These are phyloP conservation scores for Lantana camara DNA, from an alignment of 257 asterid genomes.

Conservation along the genomic window DNA sequence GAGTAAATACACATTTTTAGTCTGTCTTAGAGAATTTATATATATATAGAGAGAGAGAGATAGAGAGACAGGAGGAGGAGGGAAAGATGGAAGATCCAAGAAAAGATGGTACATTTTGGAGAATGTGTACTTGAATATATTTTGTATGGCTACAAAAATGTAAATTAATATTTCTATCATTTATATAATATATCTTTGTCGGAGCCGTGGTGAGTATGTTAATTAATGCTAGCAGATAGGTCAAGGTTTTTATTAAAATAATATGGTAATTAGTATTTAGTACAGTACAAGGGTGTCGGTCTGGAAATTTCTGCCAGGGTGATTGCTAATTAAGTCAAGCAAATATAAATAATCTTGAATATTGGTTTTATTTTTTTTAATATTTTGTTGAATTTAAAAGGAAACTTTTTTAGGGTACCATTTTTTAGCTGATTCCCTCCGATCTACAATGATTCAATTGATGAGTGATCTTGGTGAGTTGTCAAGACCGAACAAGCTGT, in stretches of 20 bases:
- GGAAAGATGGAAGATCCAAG: slow-evolving; percentile 39
- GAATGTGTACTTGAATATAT: background rate
- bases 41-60: slow-evolving; percentile 20
- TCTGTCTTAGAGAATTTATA: slow-evolving; percentile 14
- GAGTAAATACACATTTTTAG: slow-evolving; percentile 14
- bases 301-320: too few relatives aligned
- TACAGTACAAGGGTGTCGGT: too few relatives aligned
- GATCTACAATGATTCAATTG: too few relatives aligned
- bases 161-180: slow-evolving; percentile 13
- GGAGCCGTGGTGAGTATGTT: background rate
- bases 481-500: too few relatives aligned
- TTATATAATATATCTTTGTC: slow-evolving; percentile 29
- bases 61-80: too few relatives aligned
- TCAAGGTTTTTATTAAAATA: background rate
- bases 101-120: background rate
- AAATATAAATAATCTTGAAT: too few relatives aligned
- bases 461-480: too few relatives aligned
- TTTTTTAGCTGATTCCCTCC: too few relatives aligned
- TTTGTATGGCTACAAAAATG: slow-evolving; percentile 18
- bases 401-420: too few relatives aligned
- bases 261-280: background rate
- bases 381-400: too few relatives aligned
- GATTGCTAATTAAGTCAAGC: too few relatives aligned
- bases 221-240: background rate
- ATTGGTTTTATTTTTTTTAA: too few relatives aligned